A percentile compares a stretch with the other conserved stretches of the same genome.
These are phyloP conservation scores for Centrapalus pauciflorus DNA, from an alignment of 129 eudicot species.

Conservation along the genomic window DNA sequence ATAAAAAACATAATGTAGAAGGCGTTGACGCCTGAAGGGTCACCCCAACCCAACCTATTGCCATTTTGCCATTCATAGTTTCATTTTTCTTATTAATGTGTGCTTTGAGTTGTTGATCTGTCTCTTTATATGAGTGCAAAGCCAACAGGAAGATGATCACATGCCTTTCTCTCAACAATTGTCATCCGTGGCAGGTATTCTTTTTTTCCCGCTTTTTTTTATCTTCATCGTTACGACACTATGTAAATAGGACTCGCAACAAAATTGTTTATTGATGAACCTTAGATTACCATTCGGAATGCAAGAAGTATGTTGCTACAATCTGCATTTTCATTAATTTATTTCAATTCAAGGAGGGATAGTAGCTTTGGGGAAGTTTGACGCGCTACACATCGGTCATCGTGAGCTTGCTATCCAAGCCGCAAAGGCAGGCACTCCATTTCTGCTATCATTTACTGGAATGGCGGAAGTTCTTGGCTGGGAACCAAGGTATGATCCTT, in stretches of 20 bases:
- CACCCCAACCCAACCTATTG: no score
- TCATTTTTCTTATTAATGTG: neutral
- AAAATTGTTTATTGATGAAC: neutral
- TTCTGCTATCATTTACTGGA: conserved; percentile 81
- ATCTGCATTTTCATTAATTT: neutral
- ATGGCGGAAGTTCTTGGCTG: conserved; percentile 97
- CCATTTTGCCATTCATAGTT: no score
- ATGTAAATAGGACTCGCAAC: neutral
- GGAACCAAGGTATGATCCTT: conserved; percentile 72
- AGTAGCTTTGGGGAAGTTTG: conserved; percentile 96
- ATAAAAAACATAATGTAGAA: no score
- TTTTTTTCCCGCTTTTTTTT: no score
- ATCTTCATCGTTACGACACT: neutral
- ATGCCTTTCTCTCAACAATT: conserved; percentile 44
- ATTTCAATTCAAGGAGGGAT: conserved; percentile 58
- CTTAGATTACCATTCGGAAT: neutral
- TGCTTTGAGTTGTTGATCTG: conserved; percentile 6
- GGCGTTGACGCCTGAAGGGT: no score
- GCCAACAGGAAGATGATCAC: conserved; percentile 51
- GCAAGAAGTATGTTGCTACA: no score
- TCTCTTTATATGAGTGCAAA: conserved; percentile 25
- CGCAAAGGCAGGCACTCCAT: conserved; percentile 77
- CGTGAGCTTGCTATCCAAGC: conserved; percentile 98
- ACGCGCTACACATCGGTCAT: conserved; percentile 96
- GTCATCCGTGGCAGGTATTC: conserved; percentile 63